These are phyloP conservation scores for Hygrophoropsis aurantiaca DNA, from an alignment of 768 basidiomycete species.

Conservation along the genomic window DNA sequence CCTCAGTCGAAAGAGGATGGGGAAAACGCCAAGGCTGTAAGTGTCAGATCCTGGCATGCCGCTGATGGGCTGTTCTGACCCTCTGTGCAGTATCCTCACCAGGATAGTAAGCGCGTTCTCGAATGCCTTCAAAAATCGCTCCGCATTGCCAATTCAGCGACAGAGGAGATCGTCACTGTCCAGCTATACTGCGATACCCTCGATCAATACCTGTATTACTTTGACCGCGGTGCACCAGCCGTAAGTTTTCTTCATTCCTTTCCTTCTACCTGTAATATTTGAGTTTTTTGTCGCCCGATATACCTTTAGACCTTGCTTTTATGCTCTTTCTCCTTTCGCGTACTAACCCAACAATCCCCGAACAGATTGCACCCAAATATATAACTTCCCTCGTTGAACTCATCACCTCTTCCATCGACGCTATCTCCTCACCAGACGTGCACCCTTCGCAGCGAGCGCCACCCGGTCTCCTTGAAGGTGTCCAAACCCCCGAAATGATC, in stretches of 20 bases:
- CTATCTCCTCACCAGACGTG: constrained; percentile 72
- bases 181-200: constrained; percentile 96
- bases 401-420: constrained; percentile 92
- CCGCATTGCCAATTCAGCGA: constrained; percentile 93
- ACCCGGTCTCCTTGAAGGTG: constrained; percentile 88
- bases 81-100: constrained; percentile 68
- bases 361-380: constrained; percentile 89
- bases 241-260: constrained; percentile 47
- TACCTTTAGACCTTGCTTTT: no score
- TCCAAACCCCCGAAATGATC: constrained; percentile 93
- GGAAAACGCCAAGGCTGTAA: constrained; percentile 52
- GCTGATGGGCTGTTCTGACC: no score
- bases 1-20: constrained; percentile 44
- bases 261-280: neutral
- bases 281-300: no score
- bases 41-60: no score
- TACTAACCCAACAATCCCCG: neutral
- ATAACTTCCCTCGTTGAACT: constrained; percentile 95
- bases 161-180: constrained; percentile 95
- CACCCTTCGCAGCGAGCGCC: constrained; percentile 87
- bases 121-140: constrained; percentile 98
- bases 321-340: neutral
- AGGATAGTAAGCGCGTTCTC: constrained; percentile 95
- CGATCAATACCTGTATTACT: constrained; percentile 94
- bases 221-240: constrained; percentile 89